phyloP scores from a whole-genome alignment of 2,329 filamentous ascomycete species.

The Cladosporium sp. region DNA sequence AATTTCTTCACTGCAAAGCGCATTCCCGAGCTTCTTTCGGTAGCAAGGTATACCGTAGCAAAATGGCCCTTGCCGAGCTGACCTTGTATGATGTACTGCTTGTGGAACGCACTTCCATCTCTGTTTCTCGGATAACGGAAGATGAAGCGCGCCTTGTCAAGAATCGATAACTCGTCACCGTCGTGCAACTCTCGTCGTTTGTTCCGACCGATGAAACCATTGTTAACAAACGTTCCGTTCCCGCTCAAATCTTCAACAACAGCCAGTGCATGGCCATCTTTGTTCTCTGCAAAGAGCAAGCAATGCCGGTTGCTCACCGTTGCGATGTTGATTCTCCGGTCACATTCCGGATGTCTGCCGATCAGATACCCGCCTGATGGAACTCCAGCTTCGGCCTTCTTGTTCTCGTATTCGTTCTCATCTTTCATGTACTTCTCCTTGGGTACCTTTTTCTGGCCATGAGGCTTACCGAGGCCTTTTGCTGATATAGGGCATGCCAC shows the following conservation, averaged over 20 bases:
- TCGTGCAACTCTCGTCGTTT: conserved; percentile 85
- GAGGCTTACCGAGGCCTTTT: conserved; percentile 34
- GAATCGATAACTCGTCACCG: conserved; percentile 84
- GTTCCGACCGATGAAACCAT: conserved; percentile 86
- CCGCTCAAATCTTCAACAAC: conserved; percentile 90
- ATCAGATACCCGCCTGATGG: conserved; percentile 84
- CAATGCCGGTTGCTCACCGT: conserved; percentile 88
- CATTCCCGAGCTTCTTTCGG: conserved; percentile 79
- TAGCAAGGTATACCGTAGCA: conserved; percentile 86
- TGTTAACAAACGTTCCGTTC: conserved; percentile 96
- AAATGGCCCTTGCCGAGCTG: conserved; percentile 94
- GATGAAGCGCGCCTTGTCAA: conserved; percentile 81
- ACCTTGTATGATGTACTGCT: conserved; percentile 81
- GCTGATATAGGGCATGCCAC: conserved; percentile 64
- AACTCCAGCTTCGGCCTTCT: conserved; percentile 52
- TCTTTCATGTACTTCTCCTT: conserved; percentile 57
- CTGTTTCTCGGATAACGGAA: conserved; percentile 84
- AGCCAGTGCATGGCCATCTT: conserved; percentile 60
- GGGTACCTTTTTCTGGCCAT: conserved; percentile 36
- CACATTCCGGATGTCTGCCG: conserved; percentile 87
- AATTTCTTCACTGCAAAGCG: conserved; percentile 94
- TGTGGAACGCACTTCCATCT: conserved; percentile 73
- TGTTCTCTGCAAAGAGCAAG: conserved; percentile 64
- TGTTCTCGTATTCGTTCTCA: conserved; percentile 62
- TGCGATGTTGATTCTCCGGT: conserved; percentile 68